These are phyloP conservation scores for Apiotrichum laibachii DNA, from an alignment of 1,284 basidiomycete genomes.

Conservation along the genomic window DNA sequence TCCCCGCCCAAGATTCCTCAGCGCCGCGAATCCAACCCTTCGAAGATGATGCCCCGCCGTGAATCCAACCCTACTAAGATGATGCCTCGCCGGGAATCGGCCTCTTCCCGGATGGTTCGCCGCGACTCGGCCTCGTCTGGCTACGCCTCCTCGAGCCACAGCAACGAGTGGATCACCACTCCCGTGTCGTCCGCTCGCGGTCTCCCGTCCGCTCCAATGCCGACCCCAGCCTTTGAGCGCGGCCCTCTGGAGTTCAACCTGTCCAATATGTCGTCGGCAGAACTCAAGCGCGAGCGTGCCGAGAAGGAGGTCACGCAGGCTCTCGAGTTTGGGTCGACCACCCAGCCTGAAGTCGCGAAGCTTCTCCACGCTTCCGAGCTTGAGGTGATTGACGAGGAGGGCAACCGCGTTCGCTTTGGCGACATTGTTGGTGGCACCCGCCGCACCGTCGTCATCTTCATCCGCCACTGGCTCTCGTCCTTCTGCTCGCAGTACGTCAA, in stretches of 20 bases:
- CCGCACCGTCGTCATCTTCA: conserved; percentile 62
- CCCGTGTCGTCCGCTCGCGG: not conserved
- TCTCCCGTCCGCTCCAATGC: not conserved
- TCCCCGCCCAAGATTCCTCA: not conserved
- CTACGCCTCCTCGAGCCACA: not conserved
- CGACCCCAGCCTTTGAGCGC: not conserved
- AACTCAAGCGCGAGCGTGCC: not conserved
- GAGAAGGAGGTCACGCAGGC: conserved; percentile 3
- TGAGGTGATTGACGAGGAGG: conserved; percentile 65
- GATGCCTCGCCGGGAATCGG: too few species aligned
- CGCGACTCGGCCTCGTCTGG: too few species aligned
- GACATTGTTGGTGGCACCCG: conserved; percentile 60
- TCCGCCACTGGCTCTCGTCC: conserved; percentile 61
- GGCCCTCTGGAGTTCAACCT: conserved; percentile 2
- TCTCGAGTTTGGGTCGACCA: conserved; percentile 30
- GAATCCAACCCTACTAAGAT: too few species aligned
- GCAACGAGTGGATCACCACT: not conserved
- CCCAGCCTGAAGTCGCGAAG: conserved; percentile 31
- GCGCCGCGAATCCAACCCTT: too few species aligned
- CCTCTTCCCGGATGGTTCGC: too few species aligned
- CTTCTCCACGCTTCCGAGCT: conserved; percentile 64
- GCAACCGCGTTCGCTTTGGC: conserved; percentile 65
- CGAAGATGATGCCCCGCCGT: too few species aligned
- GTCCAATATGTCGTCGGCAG: not conserved
- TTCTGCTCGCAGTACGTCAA: conserved; percentile 81